Percentiles rank a stretch among this genome's conserved stretches.
phyloP scores from a whole-genome alignment of 306 rosid species.

The Sphenostylis stenocarpa region DNA sequence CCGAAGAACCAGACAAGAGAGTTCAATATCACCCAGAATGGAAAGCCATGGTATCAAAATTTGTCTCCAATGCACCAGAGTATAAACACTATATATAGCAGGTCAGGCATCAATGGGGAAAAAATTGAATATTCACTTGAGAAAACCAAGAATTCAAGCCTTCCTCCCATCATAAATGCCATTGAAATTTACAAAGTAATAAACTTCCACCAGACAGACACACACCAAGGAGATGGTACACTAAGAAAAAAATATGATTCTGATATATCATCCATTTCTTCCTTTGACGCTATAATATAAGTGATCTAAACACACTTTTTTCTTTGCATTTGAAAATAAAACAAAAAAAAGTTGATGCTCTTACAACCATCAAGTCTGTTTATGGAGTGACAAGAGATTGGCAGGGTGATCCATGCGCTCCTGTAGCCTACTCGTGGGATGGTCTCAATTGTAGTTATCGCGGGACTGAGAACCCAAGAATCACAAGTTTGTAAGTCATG shows the following conservation, averaged over 20 bases:
- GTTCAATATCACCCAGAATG: constrained; percentile 30
- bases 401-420: constrained; percentile 65
- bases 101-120: not conserved
- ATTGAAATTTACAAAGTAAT: constrained; percentile 27
- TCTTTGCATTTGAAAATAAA: not conserved
- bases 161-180: constrained; percentile 45
- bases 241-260: not conserved
- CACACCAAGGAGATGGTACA: constrained; percentile 42
- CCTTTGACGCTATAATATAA: not conserved
- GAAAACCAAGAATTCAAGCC: constrained; percentile 29
- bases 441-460: constrained; percentile 45
- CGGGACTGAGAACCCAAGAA: constrained; percentile 31
- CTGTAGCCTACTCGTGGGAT: constrained; percentile 44
- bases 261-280: not conserved
- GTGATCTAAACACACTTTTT: not conserved
- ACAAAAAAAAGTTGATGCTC: constrained; percentile 39
- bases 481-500: constrained; percentile 45
- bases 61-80: not conserved
- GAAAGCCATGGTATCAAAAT: not conserved
- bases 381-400: constrained; percentile 49
- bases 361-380: constrained; percentile 43
- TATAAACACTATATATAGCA: not conserved
- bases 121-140: not conserved
- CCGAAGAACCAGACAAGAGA: constrained; percentile 33
- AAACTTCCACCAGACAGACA: constrained; percentile 10